These are phyloP conservation scores for Mycena vulgaris DNA, from an alignment of 768 basidiomycete species.

Conservation along the genomic window DNA sequence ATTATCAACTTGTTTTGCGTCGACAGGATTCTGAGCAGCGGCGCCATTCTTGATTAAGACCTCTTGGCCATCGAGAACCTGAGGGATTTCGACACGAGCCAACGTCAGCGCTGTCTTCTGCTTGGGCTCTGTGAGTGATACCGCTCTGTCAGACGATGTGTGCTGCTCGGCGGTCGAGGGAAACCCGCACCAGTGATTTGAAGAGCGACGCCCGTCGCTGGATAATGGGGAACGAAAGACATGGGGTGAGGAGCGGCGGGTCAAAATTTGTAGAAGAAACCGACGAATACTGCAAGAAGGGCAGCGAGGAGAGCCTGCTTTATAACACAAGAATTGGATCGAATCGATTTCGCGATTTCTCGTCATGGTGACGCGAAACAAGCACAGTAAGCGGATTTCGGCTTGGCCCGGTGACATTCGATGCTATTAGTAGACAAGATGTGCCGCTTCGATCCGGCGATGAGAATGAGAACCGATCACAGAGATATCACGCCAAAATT, in stretches of 20 bases:
- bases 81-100: constrained; percentile 24
- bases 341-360: constrained; percentile 19
- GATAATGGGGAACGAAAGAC: too few species aligned
- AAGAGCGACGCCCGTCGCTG: too few species aligned
- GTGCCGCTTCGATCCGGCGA: constrained; percentile 10
- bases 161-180: too few species aligned
- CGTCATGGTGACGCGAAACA: constrained; percentile 23
- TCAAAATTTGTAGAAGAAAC: too few species aligned
- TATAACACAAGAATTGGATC: constrained; percentile 14
- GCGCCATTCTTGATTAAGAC: too few species aligned
- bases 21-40: too few species aligned
- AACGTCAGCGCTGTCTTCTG: constrained; percentile 26
- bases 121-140: too few species aligned
- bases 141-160: too few species aligned
- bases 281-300: constrained; percentile 24
- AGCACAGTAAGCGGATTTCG: constrained; percentile 20
- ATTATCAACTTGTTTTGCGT: too few species aligned
- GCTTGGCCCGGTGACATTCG: constrained; percentile 8
- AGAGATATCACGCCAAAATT: constrained; percentile 2
- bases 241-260: too few species aligned
- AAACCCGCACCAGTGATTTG: too few species aligned
- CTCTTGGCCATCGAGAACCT: too few species aligned
- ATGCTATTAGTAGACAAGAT: neutral
- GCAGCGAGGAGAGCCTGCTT: constrained; percentile 19
- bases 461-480: constrained; percentile 8